Base-by-base conservation (phyloP, 176 grass and related monocot species). In the Melocanna baccifera region DNA sequence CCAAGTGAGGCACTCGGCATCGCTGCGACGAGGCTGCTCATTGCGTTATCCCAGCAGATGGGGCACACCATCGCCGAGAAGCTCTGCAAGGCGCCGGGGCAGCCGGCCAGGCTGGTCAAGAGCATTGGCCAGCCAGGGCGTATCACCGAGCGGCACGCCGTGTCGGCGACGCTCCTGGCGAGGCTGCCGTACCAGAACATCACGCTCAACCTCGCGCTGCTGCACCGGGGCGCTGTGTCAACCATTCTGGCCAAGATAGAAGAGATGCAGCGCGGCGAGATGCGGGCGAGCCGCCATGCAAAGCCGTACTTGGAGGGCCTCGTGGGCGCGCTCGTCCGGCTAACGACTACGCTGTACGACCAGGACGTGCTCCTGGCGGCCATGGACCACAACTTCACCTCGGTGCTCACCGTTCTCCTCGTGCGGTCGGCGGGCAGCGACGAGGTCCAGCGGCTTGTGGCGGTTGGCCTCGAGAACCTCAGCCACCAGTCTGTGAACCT, bases 401-500 rank as follows among this genome's bases (percentile, higher is more conserved):
- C 84, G 18, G 81, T 94, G 69, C 88, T 99, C 56, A 77, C 88
- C 0, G 91, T 92, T 9, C 88, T 98, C 45, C 84, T 99, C 0
- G 75, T 91, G 40, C 83, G 90, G 28, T 81, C 91, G 1, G 55
- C 71, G 0, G 85, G 91, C 51, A 94, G 91, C 34, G 90, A 95
- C 11, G 93, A 96, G 86, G 88, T 94, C 41, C 93, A 96, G 87
- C 78, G 86, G 78, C 90, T 96, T 2, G 97, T 91, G 3, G 90
- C 93, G 7, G 80, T 85, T 0, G 93, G 93, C 16, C 88, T 99
- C 0, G 82, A 83, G 86, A 99, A 99, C 86, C 97, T 99, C 52
- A 91, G 91, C 50, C 83, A 73, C 11, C 81, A 91, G 23, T 92
- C 97, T 5, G n/a, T 81, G 5, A 78, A 65, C 59, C 88, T 96